Evolutionary conservation across 495 filamentous ascomycete genomes (phyloP), one percentile per base, ranked within the genome.

Genomic region (Neurospora sp.): DNA sequence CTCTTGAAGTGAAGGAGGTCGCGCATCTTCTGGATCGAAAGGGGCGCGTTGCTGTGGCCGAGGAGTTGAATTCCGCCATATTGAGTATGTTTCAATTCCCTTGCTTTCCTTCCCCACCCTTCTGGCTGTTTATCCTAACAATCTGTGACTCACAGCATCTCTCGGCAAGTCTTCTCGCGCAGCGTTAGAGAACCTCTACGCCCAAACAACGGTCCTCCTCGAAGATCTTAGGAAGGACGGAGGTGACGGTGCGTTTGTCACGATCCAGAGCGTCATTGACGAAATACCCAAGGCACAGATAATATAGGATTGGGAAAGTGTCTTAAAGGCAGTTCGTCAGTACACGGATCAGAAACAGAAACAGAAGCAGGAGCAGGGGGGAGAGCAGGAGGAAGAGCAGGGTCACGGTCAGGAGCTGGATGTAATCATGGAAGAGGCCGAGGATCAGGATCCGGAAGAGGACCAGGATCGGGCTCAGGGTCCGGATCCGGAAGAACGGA

Each of bases 61-160:
- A 99, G 83, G 94, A 97, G 82, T 82, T 99, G 74, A 98, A 98
- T 80, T 92, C 93, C 73, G 96, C 93, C 44, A 97, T 99, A 74
- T 81, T 99, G 70, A 91, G 95, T 98, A 86, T 77, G 87, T 84
- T 70, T 71, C 37, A 8, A 7, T 41, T 72, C 59, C 38, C 39
- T 22, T 69, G 20, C 47, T 69, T 53, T 71, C 22, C 18, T 40
- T 20, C 22, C 3, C 3, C 61, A 8, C 39, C 7, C 31, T 12
- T 27, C 3, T 37, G 69, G 37, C 39, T 61, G 68, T 59, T 41
- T 41, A 53, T 37, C 45, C 27, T 44, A 65, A 47, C 16, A 31
- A 73, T 68, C 71, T 80, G 71, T 73, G 71, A 81, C 68, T 80
- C 72, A 39, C 73, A 98, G 96, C 93, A 39, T 95, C 92, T 1